Conservation (phyloP, 1,284 basidiomycete genomes). For the Malassezia vespertilionis region DNA sequence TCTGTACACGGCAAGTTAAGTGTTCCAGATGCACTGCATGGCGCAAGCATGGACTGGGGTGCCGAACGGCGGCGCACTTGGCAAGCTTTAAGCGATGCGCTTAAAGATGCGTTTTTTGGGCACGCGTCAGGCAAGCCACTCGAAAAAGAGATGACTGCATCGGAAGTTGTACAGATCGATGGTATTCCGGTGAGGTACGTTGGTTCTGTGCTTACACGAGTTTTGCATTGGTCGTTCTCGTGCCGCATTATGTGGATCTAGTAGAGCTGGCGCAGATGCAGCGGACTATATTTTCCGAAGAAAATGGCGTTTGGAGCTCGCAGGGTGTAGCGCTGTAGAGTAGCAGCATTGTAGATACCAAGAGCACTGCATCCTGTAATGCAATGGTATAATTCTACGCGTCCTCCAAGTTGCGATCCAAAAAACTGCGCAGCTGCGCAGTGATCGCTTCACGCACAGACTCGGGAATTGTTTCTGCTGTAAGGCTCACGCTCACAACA, state of each 20-base stretch:
- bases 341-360: not conserved
- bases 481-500: not conserved
- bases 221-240: conserved; percentile 14
- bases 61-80: conserved; percentile 10
- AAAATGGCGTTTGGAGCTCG: not conserved
- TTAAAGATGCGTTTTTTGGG: conserved; percentile 6
- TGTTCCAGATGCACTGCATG: not conserved
- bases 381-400: conserved; percentile 3
- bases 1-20: not conserved
- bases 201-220: not conserved
- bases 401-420: conserved; percentile 17
- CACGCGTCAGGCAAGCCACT: conserved; percentile 2
- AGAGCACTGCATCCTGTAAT: not conserved
- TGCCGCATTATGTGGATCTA: conserved; percentile 9
- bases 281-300: conserved; percentile 1
- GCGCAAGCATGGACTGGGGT: not conserved
- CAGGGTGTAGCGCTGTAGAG: conserved; percentile 1
- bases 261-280: conserved; percentile 1
- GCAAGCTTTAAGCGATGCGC: not conserved
- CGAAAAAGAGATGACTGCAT: not conserved
- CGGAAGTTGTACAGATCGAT: not conserved
- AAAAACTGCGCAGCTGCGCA: conserved; percentile 10
- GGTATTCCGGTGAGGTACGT: conserved; percentile 1
- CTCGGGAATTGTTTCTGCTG: conserved; percentile 13
- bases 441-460: conserved; percentile 8